phyloP scores from a whole-genome alignment of 2,329 filamentous ascomycete genomes.

The Hortaea sp. region DNA sequence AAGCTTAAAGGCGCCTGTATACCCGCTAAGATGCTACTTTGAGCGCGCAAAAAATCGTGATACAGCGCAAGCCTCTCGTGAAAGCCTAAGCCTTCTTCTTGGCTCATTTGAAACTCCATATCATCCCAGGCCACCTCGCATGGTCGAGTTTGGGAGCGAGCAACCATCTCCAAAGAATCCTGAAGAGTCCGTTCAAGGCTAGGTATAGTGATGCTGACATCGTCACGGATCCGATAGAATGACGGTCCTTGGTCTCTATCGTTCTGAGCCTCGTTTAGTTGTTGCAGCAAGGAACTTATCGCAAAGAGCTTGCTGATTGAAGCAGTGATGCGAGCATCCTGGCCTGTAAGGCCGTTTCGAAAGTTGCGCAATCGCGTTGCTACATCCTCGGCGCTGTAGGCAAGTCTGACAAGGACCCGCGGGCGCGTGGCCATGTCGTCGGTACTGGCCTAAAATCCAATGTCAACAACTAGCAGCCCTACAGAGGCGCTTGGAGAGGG shows the following conservation, averaged over 20 bases:
- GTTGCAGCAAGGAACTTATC: conserved; percentile 42
- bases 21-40: conserved; percentile 12
- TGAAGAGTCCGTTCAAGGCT: conserved; percentile 44
- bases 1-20: background rate
- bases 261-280: conserved; percentile 36
- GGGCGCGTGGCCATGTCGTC: background rate
- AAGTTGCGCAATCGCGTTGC: conserved; percentile 42
- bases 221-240: conserved; percentile 32
- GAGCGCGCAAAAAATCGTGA: conserved; percentile 37
- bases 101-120: conserved; percentile 36
- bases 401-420: conserved; percentile 27
- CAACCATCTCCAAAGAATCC: conserved; percentile 39
- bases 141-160: conserved; percentile 27
- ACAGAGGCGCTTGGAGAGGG: background rate
- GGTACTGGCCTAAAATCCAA: background rate
- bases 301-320: conserved; percentile 46
- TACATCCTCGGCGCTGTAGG: conserved; percentile 43
- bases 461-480: background rate
- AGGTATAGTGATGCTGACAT: conserved; percentile 39
- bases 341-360: conserved; percentile 40
- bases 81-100: conserved; percentile 38
- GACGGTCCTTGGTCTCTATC: conserved; percentile 29
- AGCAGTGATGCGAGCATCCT: conserved; percentile 43
- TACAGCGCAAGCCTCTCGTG: conserved; percentile 41
- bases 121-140: conserved; percentile 44